Percentiles rank a stretch among this genome's conserved stretches.
These are phyloP conservation scores for Tricholoma flavovirens DNA, from an alignment of 768 basidiomycete species.

Conservation along the genomic window DNA sequence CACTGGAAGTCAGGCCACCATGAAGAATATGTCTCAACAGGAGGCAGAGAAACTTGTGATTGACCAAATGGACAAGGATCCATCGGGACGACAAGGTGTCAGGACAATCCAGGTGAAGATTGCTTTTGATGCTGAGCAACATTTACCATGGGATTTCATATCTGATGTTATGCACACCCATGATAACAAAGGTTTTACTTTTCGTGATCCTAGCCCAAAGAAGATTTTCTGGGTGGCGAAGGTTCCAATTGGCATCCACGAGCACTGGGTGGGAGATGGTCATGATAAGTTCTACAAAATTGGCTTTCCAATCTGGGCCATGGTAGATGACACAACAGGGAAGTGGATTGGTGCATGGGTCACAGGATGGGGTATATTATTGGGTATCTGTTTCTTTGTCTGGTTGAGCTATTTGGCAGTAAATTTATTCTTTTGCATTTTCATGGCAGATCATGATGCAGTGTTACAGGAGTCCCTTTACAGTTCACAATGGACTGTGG, in stretches of 20 bases:
- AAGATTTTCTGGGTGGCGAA: background rate
- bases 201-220: conserved; percentile 2
- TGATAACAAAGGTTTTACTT: conserved; percentile 1
- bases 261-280: conserved; percentile 14
- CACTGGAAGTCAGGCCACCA: background rate
- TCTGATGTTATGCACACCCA: conserved; percentile 6
- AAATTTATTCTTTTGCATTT: too few relatives aligned
- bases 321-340: conserved; percentile 11
- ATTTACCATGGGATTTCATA: conserved; percentile 5
- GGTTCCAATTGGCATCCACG: background rate
- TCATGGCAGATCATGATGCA: too few relatives aligned
- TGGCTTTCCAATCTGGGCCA: too few relatives aligned
- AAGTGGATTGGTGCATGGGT: conserved; percentile 3
- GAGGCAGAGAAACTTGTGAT: conserved; percentile 10
- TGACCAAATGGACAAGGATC: conserved; percentile 18
- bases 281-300: conserved; percentile 29
- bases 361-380: too few relatives aligned
- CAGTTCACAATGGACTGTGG: too few relatives aligned
- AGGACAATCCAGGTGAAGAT: conserved; percentile 14
- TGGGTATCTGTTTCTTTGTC: too few relatives aligned
- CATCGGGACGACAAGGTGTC: conserved; percentile 12
- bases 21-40: background rate
- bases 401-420: too few relatives aligned
- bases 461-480: too few relatives aligned
- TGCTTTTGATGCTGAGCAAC: too few relatives aligned